phyloP scores from a whole-genome alignment of 163 green algal genomes.

The Chlorella variabilis region DNA sequence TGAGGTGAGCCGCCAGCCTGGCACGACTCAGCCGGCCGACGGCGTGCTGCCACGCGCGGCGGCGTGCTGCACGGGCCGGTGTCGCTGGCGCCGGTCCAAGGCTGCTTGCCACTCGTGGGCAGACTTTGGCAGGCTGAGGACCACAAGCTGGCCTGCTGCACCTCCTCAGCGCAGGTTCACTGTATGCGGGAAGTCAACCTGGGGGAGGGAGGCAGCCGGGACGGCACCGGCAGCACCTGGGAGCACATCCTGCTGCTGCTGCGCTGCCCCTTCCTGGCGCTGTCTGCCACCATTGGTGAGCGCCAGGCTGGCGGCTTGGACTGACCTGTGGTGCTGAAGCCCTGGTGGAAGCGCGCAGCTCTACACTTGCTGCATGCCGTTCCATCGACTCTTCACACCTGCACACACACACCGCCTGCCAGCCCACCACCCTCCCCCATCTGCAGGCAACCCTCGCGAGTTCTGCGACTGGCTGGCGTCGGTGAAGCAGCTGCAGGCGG shows the following conservation, averaged over 20 bases:
- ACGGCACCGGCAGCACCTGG: slow-evolving; percentile 34
- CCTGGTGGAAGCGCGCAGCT: not conserved
- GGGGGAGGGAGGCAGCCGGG: slow-evolving; percentile 26
- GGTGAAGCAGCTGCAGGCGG: slow-evolving; percentile 48
- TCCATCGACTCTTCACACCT: too few relatives aligned
- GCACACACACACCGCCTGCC: not conserved
- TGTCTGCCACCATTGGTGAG: slow-evolving; percentile 65
- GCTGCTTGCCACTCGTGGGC: too few relatives aligned
- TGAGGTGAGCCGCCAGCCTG: slow-evolving; percentile 16
- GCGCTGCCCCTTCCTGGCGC: slow-evolving; percentile 62
- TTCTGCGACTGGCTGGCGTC: slow-evolving; percentile 57
- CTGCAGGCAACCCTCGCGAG: slow-evolving; percentile 53
- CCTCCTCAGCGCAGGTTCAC: slow-evolving; percentile 51
- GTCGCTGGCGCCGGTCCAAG: too few relatives aligned
- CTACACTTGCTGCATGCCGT: not conserved
- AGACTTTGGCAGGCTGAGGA: too few relatives aligned
- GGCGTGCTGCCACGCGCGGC: too few relatives aligned
- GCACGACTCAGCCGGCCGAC: not conserved
- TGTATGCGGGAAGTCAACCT: slow-evolving; percentile 57
- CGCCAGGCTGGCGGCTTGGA: not conserved
- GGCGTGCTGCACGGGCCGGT: too few relatives aligned
- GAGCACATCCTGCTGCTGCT: slow-evolving; percentile 56
- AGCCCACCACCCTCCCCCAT: not conserved
- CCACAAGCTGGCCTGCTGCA: not conserved
- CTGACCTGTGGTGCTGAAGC: too few relatives aligned